Percentiles rank a stretch among this genome's conserved stretches.
Conservation (phyloP, 768 basidiomycete genomes). For the Serendipita sp. region DNA sequence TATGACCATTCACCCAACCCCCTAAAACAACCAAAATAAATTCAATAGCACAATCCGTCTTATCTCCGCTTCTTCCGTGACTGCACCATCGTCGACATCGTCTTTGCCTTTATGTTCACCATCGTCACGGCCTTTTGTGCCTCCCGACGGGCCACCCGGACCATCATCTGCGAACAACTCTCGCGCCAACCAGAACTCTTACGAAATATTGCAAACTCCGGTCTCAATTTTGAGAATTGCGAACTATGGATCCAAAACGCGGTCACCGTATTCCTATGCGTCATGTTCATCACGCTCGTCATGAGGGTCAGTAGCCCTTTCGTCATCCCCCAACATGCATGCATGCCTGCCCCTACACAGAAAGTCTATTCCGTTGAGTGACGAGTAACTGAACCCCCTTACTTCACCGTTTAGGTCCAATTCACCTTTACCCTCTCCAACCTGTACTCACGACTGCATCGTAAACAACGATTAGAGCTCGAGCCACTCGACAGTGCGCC, state of each 20-base stretch:
- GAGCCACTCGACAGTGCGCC: slow-evolving; percentile 19
- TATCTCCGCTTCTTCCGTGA: slow-evolving; percentile 70
- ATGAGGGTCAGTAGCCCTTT: slow-evolving; percentile 37
- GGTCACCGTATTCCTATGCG: slow-evolving; percentile 38
- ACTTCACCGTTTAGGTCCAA: slow-evolving; percentile 37
- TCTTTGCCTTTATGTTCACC: slow-evolving; percentile 47
- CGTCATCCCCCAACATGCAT: slow-evolving; percentile 9
- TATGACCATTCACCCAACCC: slow-evolving; percentile 6
- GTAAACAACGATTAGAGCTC: slow-evolving; percentile 22
- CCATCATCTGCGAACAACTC: slow-evolving; percentile 56
- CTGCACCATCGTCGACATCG: slow-evolving; percentile 66
- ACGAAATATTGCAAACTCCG: slow-evolving; percentile 52
- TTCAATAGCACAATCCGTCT: slow-evolving; percentile 40
- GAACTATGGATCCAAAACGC: slow-evolving; percentile 63
- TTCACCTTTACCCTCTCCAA: slow-evolving; percentile 59
- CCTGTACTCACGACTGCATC: slow-evolving; percentile 41
- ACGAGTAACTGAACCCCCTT: too few relatives aligned
- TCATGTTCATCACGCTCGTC: slow-evolving; percentile 46
- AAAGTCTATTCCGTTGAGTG: too few relatives aligned
- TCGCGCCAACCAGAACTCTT: slow-evolving; percentile 62
- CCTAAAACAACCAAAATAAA: neutral
- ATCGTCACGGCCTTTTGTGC: slow-evolving; percentile 41
- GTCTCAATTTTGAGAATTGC: slow-evolving; percentile 64
- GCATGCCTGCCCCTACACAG: too few relatives aligned
- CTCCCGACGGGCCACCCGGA: slow-evolving; percentile 38